Base-by-base conservation (phyloP, 1,139 yeast genomes). In the Geotrichum klebahnii region DNA sequence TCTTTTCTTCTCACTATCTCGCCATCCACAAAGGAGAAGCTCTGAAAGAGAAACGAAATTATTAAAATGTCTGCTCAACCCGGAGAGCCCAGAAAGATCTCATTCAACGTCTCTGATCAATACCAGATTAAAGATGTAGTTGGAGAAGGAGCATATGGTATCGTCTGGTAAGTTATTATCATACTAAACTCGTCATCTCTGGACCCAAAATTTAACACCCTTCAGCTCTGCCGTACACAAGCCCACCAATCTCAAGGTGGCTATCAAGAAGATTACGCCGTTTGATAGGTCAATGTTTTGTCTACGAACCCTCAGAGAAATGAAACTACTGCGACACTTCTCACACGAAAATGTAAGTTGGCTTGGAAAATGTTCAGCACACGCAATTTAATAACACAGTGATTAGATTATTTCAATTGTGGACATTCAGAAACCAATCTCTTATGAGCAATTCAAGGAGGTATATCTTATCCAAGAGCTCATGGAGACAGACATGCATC, bases 131-230 rank as follows among this genome's bases (percentile, higher is more conserved):
- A 82, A 39, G 95, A 86, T 60, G 80, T 90, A 16, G 86, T 88
- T n/a, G 98, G 98, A 5, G 97, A 90, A 67, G 98, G 98, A n/a
- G 98, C 98, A 1, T 92, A 92, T 63, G 98, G 98, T 3, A 80
- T 92, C 14, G 98, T 92, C 19, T 90, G 97, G 52, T 49, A 41
- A 31, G 52, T 45, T 10, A 17, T 14, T 19, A n/a, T n/a, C n/a
- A n/a, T n/a, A n/a, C n/a, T n/a, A n/a, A n/a, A n/a, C n/a, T n/a
- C n/a, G n/a, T n/a, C n/a, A n/a, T n/a, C n/a, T n/a, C n/a, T n/a
- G n/a, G n/a, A n/a, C n/a, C n/a, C n/a, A n/a, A n/a, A n/a, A n/a
- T n/a, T n/a, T n/a, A n/a, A n/a, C n/a, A n/a, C n/a, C n/a, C n/a
- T n/a, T 37, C 24, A 49, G 54, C 63, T 82, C 95, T 23, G 98